Conservation (phyloP, 257 asterid species). For the Jacaranda mimosifolia region DNA sequence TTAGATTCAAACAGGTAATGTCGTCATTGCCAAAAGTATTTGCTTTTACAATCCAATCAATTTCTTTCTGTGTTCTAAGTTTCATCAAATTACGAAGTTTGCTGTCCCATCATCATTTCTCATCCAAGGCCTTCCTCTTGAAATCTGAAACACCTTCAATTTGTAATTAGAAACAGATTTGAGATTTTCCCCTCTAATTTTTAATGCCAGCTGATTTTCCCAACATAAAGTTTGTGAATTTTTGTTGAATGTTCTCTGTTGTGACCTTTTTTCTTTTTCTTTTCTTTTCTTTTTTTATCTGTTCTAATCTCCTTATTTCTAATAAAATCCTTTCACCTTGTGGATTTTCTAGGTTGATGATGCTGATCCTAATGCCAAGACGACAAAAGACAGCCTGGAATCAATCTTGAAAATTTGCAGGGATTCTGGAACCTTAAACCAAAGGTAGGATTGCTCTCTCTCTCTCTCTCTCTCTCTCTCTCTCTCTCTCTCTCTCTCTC, state of each 20-base stretch:
- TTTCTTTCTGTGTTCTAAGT: too few relatives aligned
- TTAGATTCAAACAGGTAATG: neutral
- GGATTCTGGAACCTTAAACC: too few relatives aligned
- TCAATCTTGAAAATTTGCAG: slow-evolving; percentile 72
- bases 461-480: neutral
- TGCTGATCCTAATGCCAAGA: slow-evolving; percentile 77
- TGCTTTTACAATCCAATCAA: too few relatives aligned
- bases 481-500: neutral
- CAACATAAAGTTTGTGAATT: neutral
- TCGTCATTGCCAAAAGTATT: neutral
- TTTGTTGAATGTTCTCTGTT: neutral
- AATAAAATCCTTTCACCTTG: neutral
- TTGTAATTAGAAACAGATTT: neutral
- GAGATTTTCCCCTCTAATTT: neutral
- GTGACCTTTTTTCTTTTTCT: neutral
- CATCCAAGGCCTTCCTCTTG: too few relatives aligned
- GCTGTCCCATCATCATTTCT: too few relatives aligned
- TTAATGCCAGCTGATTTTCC: neutral
- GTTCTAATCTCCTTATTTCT: neutral
- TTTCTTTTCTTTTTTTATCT: neutral
- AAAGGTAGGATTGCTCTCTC: slow-evolving; percentile 37
- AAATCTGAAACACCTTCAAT: neutral
- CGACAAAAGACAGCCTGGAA: slow-evolving; percentile 67
- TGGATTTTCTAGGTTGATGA: slow-evolving; percentile 64
- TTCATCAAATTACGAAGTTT: too few relatives aligned